Evolutionary conservation across 2,329 filamentous ascomycete species (phyloP), one percentile per base, ranked within the genome.

Genomic region (Daldinia sp.): DNA sequence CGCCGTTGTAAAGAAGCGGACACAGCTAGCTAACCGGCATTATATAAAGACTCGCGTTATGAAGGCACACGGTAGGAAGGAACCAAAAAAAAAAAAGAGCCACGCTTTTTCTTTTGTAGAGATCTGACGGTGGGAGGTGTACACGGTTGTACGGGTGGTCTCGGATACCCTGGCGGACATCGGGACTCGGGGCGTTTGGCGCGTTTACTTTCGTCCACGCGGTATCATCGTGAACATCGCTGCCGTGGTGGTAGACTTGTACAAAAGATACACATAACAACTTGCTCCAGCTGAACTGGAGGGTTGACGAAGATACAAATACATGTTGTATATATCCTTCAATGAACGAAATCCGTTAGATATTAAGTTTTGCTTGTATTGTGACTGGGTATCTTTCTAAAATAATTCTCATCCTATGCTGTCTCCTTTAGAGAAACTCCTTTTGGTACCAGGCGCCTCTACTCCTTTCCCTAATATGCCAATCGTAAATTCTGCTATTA

Each of bases 1-100:
- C 70, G 49, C 72, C 74, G 32, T 68, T 57, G 61, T 52, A 17
- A 39, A 60, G 59, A 64, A 61, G 11, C 13, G 55, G 19, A 25
- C 10, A n/a, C 11, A 15, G 29, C 19, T 9, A 11, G 13, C 13
- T 3, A 9, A 43, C 15, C 21, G 6, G 21, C 39, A 43, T 5
- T 43, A 21, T 43, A 25, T 13, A 45, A 45, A 25, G n/a, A 11
- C 21, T 48, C 25, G 25, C 25, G 21, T 30, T 21, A 30, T 48
- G 27, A 48, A 13, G 34, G 50, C n/a, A 43, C 15, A 35, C 21
- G 10, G 35, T 9, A 32, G 9, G 25, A 32, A 13, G 3, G n/a
- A 39, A 52, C 10, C 15, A 43, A 35, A 49, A 43, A 43, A 35
- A 49, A 43, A 41, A 21, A 48, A 15, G 39, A 50, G 25, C 4